Evolutionary conservation across 108 stramenopile genomes (phyloP), one percentile per base, ranked within the genome.

Genomic region (Pseudonitzschia delicatissima): DNA sequence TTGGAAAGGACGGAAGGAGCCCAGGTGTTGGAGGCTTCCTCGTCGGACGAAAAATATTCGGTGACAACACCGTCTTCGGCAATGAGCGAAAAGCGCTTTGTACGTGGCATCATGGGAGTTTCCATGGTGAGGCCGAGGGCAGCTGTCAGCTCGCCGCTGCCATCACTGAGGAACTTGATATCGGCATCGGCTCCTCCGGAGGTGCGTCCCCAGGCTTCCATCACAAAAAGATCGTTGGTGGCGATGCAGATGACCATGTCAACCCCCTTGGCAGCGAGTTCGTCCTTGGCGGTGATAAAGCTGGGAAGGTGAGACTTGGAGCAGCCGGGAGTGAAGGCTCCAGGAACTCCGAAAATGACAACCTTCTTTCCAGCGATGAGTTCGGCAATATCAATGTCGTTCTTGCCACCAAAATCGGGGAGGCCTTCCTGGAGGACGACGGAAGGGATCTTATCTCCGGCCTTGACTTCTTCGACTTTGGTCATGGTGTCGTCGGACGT

Each of bases 281-380:
- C 90, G 11, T 86, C 88, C 52, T 87, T 77, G 6, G 87, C 88
- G 21, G 77, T 66, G 45, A 95, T 90, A 60, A 92, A 95, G 18
- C 84, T 86, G n/a, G 94, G 91, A 18, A 95, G 74, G 52, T 95
- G 94, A 11, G 83, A 83, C 68, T 95, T 95, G 64, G 73, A 76
- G 64, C 91, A 95, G 8, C 87, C 87, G n/a, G 87, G 90, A 36
- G 94, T 95, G 64, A 95, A 95, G 13, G 94, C 94, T 18, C 94
- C 94, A 0, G 94, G 94, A n/a, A 95, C 90, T 28, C 90, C 91
- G 71, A 95, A 91, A 45, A 95, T 91, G 42, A 87, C 88, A 0
- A 90, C 91, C 57, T 90, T 92, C 74, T 92, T 92, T 33, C 87
- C 91, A 0, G 80, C 76, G 51, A 84, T 81, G 20, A 90, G 71